Percentiles rank a stretch among this genome's conserved stretches.
phyloP scores from a whole-genome alignment of 371 early-diverging fungal species.

The Modicella reniformis region DNA sequence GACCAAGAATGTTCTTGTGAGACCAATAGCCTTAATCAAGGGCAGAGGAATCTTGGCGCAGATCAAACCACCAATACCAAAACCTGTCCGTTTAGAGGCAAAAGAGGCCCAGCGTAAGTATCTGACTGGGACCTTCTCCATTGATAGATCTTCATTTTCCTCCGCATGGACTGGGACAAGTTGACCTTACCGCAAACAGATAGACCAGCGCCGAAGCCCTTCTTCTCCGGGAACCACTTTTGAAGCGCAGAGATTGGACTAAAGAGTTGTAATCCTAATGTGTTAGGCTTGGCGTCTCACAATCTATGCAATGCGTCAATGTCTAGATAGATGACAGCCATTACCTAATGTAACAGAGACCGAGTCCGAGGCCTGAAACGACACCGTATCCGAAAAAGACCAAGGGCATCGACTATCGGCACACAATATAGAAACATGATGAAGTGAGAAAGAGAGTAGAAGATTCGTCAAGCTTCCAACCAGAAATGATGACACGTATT shows the following conservation, averaged over 20 bases:
- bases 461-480: too few relatives aligned
- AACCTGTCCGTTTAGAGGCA: slow-evolving; percentile 38
- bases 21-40: slow-evolving; percentile 59
- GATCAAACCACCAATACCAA: slow-evolving; percentile 75
- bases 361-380: slow-evolving; percentile 72
- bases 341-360: slow-evolving; percentile 67
- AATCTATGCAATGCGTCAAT: too few relatives aligned
- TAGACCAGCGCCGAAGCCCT: slow-evolving; percentile 65
- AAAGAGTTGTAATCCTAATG: background rate
- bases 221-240: slow-evolving; percentile 71
- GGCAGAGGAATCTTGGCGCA: slow-evolving; percentile 67
- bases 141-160: too few relatives aligned
- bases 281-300: too few relatives aligned
- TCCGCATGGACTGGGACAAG: too few relatives aligned
- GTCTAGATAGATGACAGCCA: too few relatives aligned
- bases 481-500: background rate
- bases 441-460: background rate
- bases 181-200: slow-evolving; percentile 69
- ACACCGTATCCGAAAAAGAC: slow-evolving; percentile 75
- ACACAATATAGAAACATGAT: background rate
- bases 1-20: slow-evolving; percentile 67
- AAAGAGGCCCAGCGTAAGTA: background rate
- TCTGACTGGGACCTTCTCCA: too few relatives aligned
- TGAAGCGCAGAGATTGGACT: slow-evolving; percentile 68
- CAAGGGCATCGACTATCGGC: slow-evolving; percentile 56